These are phyloP conservation scores for Phytophthora cajani DNA, from an alignment of 352 stramenopile species.

Conservation along the genomic window DNA sequence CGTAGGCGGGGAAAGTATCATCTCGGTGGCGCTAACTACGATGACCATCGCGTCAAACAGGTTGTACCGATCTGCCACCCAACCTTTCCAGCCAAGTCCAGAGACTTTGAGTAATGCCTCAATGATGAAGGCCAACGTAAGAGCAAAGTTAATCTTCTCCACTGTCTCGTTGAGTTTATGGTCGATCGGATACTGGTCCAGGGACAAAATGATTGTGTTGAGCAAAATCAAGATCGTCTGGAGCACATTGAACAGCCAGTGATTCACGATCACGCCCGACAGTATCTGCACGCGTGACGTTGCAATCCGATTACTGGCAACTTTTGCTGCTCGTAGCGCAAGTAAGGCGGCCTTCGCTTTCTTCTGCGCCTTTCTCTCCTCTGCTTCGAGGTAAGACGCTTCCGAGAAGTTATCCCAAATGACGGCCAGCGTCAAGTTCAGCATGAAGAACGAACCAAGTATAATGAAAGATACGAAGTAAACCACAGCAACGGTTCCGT, in stretches of 20 bases:
- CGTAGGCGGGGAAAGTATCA: slow-evolving; percentile 48
- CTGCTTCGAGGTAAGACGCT: slow-evolving; percentile 59
- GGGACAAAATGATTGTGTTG: slow-evolving; percentile 86
- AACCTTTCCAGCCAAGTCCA: slow-evolving; percentile 62
- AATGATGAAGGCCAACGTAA: slow-evolving; percentile 58
- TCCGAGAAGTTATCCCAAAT: slow-evolving; percentile 88
- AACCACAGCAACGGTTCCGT: slow-evolving; percentile 52
- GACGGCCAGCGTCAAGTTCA: slow-evolving; percentile 91
- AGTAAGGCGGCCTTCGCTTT: slow-evolving; percentile 32
- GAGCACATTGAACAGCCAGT: slow-evolving; percentile 64
- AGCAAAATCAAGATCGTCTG: slow-evolving; percentile 74
- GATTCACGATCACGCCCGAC: slow-evolving; percentile 40
- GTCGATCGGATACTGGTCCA: slow-evolving; percentile 81
- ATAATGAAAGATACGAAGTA: slow-evolving; percentile 92
- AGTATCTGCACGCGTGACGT: slow-evolving; percentile 25
- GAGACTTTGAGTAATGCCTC: slow-evolving; percentile 79
- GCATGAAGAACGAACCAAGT: slow-evolving; percentile 91
- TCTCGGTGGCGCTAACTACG: slow-evolving; percentile 46
- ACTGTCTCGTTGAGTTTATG: slow-evolving; percentile 42
- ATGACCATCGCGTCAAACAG: slow-evolving; percentile 80
- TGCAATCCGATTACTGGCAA: slow-evolving; percentile 2
- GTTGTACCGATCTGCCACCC: slow-evolving; percentile 76
- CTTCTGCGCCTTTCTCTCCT: slow-evolving; percentile 51
- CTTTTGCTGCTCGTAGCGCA: slow-evolving; percentile 9
- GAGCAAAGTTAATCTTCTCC: slow-evolving; percentile 69